phyloP scores from a whole-genome alignment of 2,329 filamentous ascomycete species.

The Fusarium austroafricanum region DNA sequence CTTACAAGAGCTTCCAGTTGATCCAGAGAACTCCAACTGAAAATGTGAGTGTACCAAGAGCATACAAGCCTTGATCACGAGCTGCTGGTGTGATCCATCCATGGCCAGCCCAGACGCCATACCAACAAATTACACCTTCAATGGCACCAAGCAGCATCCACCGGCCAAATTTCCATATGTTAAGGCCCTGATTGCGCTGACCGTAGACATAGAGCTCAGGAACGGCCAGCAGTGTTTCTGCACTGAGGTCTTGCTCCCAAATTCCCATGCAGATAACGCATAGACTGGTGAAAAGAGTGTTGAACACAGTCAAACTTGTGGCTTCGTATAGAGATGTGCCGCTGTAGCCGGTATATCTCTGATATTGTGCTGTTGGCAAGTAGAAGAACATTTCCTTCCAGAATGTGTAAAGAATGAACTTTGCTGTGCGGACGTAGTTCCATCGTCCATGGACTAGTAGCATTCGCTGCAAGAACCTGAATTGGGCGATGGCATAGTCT shows the following conservation, averaged over 20 bases:
- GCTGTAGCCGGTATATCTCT: constrained; percentile 86
- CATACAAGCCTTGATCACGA: constrained; percentile 76
- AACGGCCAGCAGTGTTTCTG: constrained; percentile 88
- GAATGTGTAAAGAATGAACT: constrained; percentile 90
- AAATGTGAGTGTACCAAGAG: constrained; percentile 79
- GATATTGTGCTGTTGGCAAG: constrained; percentile 84
- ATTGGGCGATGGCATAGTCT: constrained; percentile 92
- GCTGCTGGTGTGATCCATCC: constrained; percentile 61
- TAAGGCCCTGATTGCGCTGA: constrained; percentile 78
- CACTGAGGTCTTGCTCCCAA: constrained; percentile 88
- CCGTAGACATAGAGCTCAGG: constrained; percentile 91
- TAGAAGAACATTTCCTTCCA: constrained; percentile 92
- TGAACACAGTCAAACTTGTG: constrained; percentile 90
- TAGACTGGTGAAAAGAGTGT: constrained; percentile 91
- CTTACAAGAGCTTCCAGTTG: constrained; percentile 79
- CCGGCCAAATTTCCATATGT: constrained; percentile 75
- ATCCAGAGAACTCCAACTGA: constrained; percentile 78
- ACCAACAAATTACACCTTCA: constrained; percentile 81
- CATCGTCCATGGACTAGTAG: constrained; percentile 88
- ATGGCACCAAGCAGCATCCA: constrained; percentile 82
- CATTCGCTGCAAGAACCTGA: constrained; percentile 86
- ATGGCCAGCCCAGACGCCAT: constrained; percentile 67
- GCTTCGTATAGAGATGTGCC: constrained; percentile 92
- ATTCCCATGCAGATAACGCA: constrained; percentile 90
- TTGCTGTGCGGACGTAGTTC: constrained; percentile 90